phyloP scores from a whole-genome alignment of 805 yeast species.

The Metschnikowia hibisci region DNA sequence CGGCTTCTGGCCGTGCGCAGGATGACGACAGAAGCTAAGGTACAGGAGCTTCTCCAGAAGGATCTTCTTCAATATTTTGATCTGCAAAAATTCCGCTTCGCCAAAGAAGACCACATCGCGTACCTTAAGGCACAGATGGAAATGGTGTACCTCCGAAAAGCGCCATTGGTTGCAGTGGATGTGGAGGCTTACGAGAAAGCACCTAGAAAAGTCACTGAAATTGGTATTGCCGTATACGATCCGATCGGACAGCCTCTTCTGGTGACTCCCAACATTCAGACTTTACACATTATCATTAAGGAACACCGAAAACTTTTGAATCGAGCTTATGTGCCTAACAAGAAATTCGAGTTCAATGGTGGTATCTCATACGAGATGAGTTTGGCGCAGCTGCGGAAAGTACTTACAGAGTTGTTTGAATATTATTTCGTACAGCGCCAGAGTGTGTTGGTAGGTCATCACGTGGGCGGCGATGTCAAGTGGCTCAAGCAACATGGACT shows the following conservation, averaged over 20 bases:
- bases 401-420: constrained; percentile 11
- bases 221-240: constrained; percentile 25
- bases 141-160: constrained; percentile 19
- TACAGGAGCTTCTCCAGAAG: background rate
- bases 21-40: background rate
- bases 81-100: constrained; percentile 9
- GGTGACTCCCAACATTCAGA: constrained; percentile 17
- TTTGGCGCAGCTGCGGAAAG: constrained; percentile 8
- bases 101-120: constrained; percentile 7
- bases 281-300: constrained; percentile 20
- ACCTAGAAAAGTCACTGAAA: constrained; percentile 20
- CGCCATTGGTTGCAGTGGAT: constrained; percentile 25
- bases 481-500: constrained; percentile 16
- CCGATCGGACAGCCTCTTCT: constrained; percentile 17
- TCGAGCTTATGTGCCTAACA: constrained; percentile 22
- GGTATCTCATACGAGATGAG: constrained; percentile 20
- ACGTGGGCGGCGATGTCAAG: constrained; percentile 16
- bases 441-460: constrained; percentile 21
- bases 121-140: constrained; percentile 17
- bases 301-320: constrained; percentile 18
- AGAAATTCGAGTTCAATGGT: constrained; percentile 20
- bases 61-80: constrained; percentile 12
- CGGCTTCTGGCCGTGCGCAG: background rate
- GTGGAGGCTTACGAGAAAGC: constrained; percentile 25
- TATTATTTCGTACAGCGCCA: constrained; percentile 16